Percentiles rank a stretch among this genome's conserved stretches.
Evolutionary conservation across 2,329 filamentous ascomycete species (phyloP).

Genomic region (Fusarium sp.): DNA sequence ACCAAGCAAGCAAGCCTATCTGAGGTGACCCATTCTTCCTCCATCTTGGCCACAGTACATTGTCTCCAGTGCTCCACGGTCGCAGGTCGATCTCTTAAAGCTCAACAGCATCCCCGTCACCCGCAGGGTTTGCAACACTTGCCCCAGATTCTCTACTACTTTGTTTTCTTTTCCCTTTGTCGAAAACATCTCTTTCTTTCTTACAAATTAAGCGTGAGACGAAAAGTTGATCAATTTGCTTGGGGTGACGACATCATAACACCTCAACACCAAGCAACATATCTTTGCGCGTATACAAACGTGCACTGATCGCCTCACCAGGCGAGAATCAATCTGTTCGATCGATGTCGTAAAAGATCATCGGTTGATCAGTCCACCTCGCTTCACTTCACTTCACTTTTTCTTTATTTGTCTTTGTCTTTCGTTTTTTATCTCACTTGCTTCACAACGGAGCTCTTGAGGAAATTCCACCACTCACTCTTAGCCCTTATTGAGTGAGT

Average conservation of each 20-base stretch:
- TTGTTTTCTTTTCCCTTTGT: constrained; percentile 11
- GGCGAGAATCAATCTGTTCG: constrained; percentile 13
- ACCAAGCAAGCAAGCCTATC: constrained; percentile 39
- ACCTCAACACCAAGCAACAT: constrained; percentile 27
- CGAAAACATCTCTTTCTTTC: neutral
- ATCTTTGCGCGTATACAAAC: constrained; percentile 8
- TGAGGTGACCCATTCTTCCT: constrained; percentile 41
- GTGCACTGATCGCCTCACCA: constrained; percentile 10
- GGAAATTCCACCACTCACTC: constrained; percentile 34
- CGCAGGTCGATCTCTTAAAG: constrained; percentile 41
- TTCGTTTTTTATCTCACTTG: constrained; percentile 21
- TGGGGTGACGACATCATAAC: constrained; percentile 3
- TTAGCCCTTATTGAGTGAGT: constrained; percentile 9
- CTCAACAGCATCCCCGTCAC: constrained; percentile 35
- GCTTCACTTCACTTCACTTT: neutral
- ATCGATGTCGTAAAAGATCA: constrained; percentile 33
- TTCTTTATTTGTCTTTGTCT: constrained; percentile 2
- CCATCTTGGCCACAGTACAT: constrained; percentile 19
- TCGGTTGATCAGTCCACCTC: constrained; percentile 32
- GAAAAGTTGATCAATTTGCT: neutral
- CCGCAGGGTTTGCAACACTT: constrained; percentile 24
- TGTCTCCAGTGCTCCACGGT: constrained; percentile 23
- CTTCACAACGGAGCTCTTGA: constrained; percentile 3
- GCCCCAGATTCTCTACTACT: constrained; percentile 27
- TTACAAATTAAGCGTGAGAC: neutral